Conservation (phyloP, 169 alveolate genomes). For the Perkinsus marinus region DNA sequence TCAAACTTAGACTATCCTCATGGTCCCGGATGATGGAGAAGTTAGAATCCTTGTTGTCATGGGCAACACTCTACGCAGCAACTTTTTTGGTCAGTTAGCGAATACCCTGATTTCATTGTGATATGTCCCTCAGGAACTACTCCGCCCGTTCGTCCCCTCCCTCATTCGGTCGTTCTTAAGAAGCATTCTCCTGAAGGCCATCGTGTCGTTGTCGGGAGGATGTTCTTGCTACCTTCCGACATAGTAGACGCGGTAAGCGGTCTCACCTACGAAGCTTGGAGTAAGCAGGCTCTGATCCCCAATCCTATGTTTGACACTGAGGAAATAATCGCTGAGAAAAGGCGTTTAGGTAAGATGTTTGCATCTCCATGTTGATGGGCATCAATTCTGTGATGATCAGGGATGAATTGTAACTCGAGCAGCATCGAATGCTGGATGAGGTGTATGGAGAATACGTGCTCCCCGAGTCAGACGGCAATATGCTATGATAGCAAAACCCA, state of each 20-base stretch:
- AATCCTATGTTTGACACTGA: not conserved
- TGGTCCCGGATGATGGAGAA: not conserved
- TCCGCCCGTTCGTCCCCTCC: not conserved
- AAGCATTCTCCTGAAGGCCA: not conserved
- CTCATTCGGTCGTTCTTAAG: not conserved
- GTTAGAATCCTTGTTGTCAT: not conserved
- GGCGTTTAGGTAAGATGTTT: not conserved
- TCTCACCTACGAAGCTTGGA: not conserved
- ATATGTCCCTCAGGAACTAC: not conserved
- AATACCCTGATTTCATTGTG: not conserved
- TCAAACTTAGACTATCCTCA: not conserved
- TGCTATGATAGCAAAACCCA: not conserved
- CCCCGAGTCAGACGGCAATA: not conserved
- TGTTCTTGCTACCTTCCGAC: not conserved
- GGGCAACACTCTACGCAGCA: not conserved
- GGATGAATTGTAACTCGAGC: not conserved
- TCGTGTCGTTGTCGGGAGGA: not conserved
- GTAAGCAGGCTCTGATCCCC: not conserved
- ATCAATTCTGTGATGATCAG: not conserved
- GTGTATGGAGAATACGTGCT: not conserved
- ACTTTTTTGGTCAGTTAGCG: not conserved
- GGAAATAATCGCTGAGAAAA: not conserved
- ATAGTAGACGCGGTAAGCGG: not conserved
- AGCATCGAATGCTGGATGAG: not conserved
- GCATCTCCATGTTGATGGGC: not conserved